phyloP scores from a whole-genome alignment of 768 basidiomycete species.

The Infundibulicybe gibba region DNA sequence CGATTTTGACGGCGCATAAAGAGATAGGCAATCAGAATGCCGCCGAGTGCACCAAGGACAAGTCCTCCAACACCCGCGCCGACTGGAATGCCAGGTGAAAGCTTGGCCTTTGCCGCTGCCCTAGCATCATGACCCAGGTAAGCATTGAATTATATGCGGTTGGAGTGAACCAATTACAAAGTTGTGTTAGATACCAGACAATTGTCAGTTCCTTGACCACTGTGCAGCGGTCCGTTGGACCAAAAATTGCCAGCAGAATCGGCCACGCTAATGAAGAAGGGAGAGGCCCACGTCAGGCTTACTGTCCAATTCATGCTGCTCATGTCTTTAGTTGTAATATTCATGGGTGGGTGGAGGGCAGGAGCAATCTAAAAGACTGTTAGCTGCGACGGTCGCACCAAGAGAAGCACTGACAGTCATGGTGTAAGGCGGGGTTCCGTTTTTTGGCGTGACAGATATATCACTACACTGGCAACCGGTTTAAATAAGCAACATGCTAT shows the following conservation, averaged over 20 bases:
- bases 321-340: constrained; percentile 42
- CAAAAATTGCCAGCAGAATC: constrained; percentile 49
- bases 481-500: background rate
- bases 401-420: constrained; percentile 38
- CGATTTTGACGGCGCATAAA: constrained; percentile 25
- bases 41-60: constrained; percentile 29
- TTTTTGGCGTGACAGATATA: constrained; percentile 46
- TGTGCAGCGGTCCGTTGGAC: constrained; percentile 57
- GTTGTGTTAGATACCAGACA: too few species aligned
- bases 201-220: constrained; percentile 20
- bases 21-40: constrained; percentile 24
- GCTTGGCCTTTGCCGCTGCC: too few species aligned
- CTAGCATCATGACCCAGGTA: too few species aligned
- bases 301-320: constrained; percentile 58
- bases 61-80: constrained; percentile 38
- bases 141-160: too few species aligned
- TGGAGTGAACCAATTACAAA: too few species aligned
- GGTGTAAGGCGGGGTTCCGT: constrained; percentile 58
- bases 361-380: constrained; percentile 44
- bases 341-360: constrained; percentile 56
- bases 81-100: constrained; percentile 18
- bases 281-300: constrained; percentile 43
- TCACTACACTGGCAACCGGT: constrained; percentile 46
- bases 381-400: background rate
- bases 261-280: constrained; percentile 53